Evolutionary conservation across 179 eudicot genomes (phyloP).

Genomic region (Patellifolia procumbens): DNA sequence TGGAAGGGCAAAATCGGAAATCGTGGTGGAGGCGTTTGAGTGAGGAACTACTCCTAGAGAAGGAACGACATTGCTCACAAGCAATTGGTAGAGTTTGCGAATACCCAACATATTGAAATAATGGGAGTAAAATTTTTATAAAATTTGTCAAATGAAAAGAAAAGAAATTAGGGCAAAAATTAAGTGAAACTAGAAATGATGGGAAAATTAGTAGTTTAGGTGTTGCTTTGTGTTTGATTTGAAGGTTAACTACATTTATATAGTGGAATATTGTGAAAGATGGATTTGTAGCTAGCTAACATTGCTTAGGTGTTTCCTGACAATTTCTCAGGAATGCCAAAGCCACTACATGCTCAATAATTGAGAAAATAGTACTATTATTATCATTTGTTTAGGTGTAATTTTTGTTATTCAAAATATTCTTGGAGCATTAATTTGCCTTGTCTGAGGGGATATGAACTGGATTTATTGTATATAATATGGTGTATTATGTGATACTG

Average conservation of each 20-base stretch:
- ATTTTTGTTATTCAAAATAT: conserved; percentile 11
- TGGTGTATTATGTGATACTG: background rate
- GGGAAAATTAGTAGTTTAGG: background rate
- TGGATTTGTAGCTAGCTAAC: conserved; percentile 6
- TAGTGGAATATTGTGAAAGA: conserved; percentile 9
- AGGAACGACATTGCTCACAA: conserved; percentile 27
- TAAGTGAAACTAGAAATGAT: background rate
- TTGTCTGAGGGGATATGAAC: conserved; percentile 15
- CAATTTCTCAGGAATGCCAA: conserved; percentile 15
- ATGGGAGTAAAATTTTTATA: background rate
- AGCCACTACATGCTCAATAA: conserved; percentile 22
- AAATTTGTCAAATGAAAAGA: background rate
- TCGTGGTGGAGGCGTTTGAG: conserved; percentile 17
- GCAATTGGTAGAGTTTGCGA: conserved; percentile 28
- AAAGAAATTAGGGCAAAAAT: background rate
- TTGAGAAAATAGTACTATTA: background rate
- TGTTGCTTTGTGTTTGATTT: background rate
- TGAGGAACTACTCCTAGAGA: conserved; percentile 38
- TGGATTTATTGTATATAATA: conserved; percentile 18
- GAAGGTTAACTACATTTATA: conserved; percentile 18
- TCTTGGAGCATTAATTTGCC: conserved; percentile 12
- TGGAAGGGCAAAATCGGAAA: conserved; percentile 13
- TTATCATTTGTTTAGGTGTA: background rate
- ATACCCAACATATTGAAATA: conserved; percentile 34
- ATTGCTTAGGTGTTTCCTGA: conserved; percentile 26